Base-by-base conservation (phyloP, 176 grass and related monocot species). In the Tillandsia fasciculata region DNA sequence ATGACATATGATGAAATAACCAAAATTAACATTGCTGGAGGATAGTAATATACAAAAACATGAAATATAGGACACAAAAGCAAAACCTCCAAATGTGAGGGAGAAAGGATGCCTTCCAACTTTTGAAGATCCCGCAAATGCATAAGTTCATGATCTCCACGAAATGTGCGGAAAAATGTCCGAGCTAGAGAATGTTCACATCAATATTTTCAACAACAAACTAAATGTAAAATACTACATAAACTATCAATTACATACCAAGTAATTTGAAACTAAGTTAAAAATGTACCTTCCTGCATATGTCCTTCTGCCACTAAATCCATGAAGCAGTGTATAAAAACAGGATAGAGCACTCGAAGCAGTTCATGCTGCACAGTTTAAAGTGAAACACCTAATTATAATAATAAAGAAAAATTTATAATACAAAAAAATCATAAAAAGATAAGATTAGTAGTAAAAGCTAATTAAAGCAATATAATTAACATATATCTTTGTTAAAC, bases 311-410 rank as follows among this genome's bases (percentile, higher is more conserved):
- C 82, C 61, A 97, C 82, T 66, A 90, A 63, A 97, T 97, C 94
- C 94, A 97, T 97, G 89, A 92, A 97, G 79, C 84, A 90, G 71
- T 97, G 94, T 64, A 97, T 90, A 80, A 83, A 97, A 66, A 87
- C 86, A 17, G 86, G 89, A 80, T 97, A 92, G 22, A 97, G 86
- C 56, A 92, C 63, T 11, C 86, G 84, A 65, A 92, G 94, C 67
- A 97, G 77, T 72, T 97, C 89, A 33, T 97, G 84, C 94, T 92
- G 85, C 65, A 90, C 12, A 70, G 73, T 63, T 56, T 58, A 10
- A 67, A 81, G 61, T 76, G 66, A 75, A 20, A 61, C 15, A 10
- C 22, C 56, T 22, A 13, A n/a, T 56, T 42, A 56, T 13, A n/a
- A 6, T 56, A 9, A 15, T 9, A 23, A 61, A 18, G 56, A n/a